These are phyloP conservation scores for Rutstroemia sydowiana DNA, from an alignment of 2,329 filamentous ascomycete species.

Conservation along the genomic window DNA sequence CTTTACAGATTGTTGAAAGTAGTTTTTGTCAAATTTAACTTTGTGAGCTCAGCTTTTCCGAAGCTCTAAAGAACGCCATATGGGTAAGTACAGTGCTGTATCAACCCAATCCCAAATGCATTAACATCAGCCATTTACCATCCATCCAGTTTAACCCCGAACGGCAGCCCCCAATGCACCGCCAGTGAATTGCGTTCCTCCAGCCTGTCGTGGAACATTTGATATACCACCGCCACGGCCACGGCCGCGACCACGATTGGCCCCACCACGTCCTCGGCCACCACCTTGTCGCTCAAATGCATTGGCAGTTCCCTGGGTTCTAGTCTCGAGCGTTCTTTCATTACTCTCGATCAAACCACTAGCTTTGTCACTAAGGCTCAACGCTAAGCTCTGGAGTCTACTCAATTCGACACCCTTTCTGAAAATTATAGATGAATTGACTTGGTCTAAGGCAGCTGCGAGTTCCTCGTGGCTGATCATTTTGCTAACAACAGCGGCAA, in stretches of 20 bases:
- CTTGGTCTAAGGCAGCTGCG: constrained; percentile 91
- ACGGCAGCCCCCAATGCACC: constrained; percentile 68
- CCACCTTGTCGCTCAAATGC: constrained; percentile 91
- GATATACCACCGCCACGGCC: constrained; percentile 51
- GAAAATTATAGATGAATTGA: constrained; percentile 97
- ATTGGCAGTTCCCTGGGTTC: constrained; percentile 91
- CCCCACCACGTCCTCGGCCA: constrained; percentile 62
- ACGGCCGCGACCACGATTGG: constrained; percentile 52
- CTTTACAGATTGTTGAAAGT: too few relatives aligned
- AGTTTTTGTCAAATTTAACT: not conserved
- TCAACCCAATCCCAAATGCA: constrained; percentile 28
- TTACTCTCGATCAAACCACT: constrained; percentile 94
- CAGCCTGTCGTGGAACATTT: constrained; percentile 57
- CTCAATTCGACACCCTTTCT: constrained; percentile 98
- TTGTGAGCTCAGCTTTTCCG: constrained; percentile 22
- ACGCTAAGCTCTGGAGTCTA: constrained; percentile 86
- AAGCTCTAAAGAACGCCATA: constrained; percentile 30
- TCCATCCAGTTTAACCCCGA: constrained; percentile 40
- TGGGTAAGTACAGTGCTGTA: constrained; percentile 24
- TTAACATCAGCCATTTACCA: constrained; percentile 12
- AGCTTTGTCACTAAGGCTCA: constrained; percentile 93
- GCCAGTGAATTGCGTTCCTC: constrained; percentile 74
- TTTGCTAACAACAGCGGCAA: constrained; percentile 91
- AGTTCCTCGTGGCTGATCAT: constrained; percentile 99
- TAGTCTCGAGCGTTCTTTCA: constrained; percentile 93